These are phyloP conservation scores for Melanopsichium pennsylvanicum DNA, from an alignment of 1,284 basidiomycete genomes.

Conservation along the genomic window DNA sequence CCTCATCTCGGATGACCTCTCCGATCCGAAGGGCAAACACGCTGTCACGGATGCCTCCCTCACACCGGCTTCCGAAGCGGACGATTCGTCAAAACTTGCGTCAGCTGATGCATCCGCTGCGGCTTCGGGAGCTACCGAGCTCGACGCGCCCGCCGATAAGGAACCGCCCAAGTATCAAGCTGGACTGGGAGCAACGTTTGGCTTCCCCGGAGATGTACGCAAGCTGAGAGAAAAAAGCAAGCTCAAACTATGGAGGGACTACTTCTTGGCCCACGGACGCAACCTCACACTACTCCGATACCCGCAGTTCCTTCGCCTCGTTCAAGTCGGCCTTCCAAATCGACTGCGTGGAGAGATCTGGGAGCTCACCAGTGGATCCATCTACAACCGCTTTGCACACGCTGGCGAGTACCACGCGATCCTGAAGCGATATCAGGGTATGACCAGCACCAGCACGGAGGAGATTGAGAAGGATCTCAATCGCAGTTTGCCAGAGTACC, in stretches of 20 bases:
- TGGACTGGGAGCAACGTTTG: constrained; percentile 62
- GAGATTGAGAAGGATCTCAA: constrained; percentile 99
- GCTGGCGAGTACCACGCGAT: constrained; percentile 85
- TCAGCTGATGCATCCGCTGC: constrained; percentile 7
- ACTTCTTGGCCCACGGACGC: constrained; percentile 78
- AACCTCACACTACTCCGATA: constrained; percentile 92
- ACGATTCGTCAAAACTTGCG: constrained; percentile 3
- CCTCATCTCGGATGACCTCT: constrained; percentile 70
- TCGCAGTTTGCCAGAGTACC: constrained; percentile 69
- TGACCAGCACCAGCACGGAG: constrained; percentile 87
- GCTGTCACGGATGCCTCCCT: constrained; percentile 15
- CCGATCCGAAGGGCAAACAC: constrained; percentile 67
- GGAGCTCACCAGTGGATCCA: constrained; percentile 94
- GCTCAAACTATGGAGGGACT: constrained; percentile 93
- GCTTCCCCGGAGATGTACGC: constrained; percentile 65
- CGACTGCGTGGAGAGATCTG: constrained; percentile 95
- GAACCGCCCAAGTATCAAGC: constrained; percentile 40
- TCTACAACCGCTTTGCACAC: constrained; percentile 84
- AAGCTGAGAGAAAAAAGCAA: constrained; percentile 86
- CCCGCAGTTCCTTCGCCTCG: constrained; percentile 92
- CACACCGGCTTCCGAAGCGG: constrained; percentile 20
- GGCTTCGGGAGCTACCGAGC: constrained; percentile 10
- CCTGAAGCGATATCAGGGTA: constrained; percentile 80
- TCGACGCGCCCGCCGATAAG: constrained; percentile 15
- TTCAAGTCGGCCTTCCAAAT: constrained; percentile 96